These are phyloP conservation scores for Boletus rubropictus DNA, from an alignment of 768 basidiomycete genomes.

Conservation along the genomic window DNA sequence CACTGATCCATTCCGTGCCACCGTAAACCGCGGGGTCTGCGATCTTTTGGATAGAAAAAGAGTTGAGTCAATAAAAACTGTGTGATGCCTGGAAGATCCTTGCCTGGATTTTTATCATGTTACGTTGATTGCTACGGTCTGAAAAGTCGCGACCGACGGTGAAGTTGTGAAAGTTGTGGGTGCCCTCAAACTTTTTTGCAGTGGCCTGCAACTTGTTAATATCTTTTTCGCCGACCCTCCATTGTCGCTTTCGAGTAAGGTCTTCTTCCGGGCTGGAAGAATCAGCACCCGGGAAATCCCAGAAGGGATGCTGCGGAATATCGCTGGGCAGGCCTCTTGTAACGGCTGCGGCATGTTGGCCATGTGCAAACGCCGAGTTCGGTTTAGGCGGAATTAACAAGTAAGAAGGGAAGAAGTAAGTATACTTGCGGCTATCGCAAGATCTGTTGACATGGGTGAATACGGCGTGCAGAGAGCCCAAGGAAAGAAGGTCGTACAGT, in stretches of 20 bases:
- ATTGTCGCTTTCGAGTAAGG: slow-evolving; percentile 59
- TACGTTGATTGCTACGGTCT: slow-evolving; percentile 77
- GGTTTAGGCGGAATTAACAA: slow-evolving; percentile 87
- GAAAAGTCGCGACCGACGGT: slow-evolving; percentile 82
- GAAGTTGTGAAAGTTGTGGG: slow-evolving; percentile 98
- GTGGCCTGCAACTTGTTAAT: slow-evolving; percentile 51
- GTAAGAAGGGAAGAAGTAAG: slow-evolving; percentile 94
- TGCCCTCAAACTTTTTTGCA: slow-evolving; percentile 69
- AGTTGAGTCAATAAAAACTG: neutral
- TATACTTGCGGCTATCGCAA: slow-evolving; percentile 96
- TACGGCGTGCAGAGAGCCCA: neutral
- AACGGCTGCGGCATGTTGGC: slow-evolving; percentile 33
- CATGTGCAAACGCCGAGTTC: slow-evolving; percentile 51
- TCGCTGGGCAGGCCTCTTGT: slow-evolving; percentile 10
- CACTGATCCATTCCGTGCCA: slow-evolving; percentile 90
- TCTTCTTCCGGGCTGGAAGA: slow-evolving; percentile 50
- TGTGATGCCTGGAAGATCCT: neutral
- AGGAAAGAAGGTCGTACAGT: slow-evolving; percentile 39
- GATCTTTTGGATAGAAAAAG: slow-evolving; percentile 44
- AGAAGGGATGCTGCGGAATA: slow-evolving; percentile 51
- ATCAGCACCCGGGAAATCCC: slow-evolving; percentile 39
- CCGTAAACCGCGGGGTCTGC: slow-evolving; percentile 85
- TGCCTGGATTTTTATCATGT: slow-evolving; percentile 85
- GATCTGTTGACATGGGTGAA: slow-evolving; percentile 40
- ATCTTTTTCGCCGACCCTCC: slow-evolving; percentile 54